These are phyloP conservation scores for Myrica gale DNA, from an alignment of 306 rosid genomes.

Conservation along the genomic window DNA sequence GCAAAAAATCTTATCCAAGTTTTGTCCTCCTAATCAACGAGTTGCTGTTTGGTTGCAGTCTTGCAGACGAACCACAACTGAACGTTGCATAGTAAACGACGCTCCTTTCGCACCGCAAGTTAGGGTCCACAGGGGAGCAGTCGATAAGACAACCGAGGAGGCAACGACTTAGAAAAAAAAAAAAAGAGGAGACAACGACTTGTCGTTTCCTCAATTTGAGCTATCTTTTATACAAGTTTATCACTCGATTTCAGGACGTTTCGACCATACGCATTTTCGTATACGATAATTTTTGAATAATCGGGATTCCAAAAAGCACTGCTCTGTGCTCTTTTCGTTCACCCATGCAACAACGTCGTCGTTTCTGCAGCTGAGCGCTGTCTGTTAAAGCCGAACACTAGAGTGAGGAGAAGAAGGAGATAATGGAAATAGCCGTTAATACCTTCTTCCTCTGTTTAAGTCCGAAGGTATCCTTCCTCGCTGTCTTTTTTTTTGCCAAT, in stretches of 20 bases:
- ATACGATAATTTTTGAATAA: too few species aligned
- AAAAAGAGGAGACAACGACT: too few species aligned
- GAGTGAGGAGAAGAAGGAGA: neutral
- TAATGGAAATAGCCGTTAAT: constrained; percentile 49
- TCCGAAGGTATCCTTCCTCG: constrained; percentile 38
- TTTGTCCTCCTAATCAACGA: neutral
- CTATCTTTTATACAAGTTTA: too few species aligned
- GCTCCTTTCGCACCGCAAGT: too few species aligned
- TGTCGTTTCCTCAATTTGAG: too few species aligned
- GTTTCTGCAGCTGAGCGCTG: neutral
- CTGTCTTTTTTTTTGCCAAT: neutral
- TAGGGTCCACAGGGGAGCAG: too few species aligned
- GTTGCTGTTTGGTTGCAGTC: neutral
- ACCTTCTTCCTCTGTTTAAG: constrained; percentile 32
- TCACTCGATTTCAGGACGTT: too few species aligned
- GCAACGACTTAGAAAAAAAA: too few species aligned
- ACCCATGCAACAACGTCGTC: neutral
- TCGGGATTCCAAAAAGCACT: too few species aligned
- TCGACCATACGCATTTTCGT: too few species aligned
- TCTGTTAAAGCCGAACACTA: neutral
- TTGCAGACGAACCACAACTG: neutral
- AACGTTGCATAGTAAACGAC: neutral
- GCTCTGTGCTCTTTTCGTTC: neutral
- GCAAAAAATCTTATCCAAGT: neutral
- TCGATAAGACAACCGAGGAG: too few species aligned